Evolutionary conservation across 1,139 yeast genomes (phyloP), one percentile per base, ranked within the genome.

Genomic region (Arxiozyma telluris): DNA sequence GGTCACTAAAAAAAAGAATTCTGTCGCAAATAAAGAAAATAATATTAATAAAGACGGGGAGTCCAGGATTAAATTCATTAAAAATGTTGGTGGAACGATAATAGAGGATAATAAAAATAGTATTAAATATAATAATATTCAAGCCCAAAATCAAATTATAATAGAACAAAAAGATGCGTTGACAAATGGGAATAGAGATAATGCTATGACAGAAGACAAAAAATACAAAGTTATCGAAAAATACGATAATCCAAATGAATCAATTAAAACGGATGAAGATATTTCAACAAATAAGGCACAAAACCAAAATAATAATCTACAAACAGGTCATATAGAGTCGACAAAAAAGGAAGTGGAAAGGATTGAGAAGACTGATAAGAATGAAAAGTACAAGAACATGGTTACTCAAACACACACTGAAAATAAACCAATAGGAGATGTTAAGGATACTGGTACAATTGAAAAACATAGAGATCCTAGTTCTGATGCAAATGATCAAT

Each of bases 1-100:
- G 54, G 78, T 79, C 0, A 43, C 11, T 43, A 23, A 43, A 43
- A 22, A 43, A 17, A 43, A 43, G 17, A 23, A 43, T 12, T 15
- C 27, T 20, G 45, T 43, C 15, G 7, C 22, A 42, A 18, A 12
- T 20, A 22, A 42, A 42, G 44, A 20, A 42, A 20, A n/a, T 20
- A 9, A 20, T 20, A 22, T 12, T 34, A 15, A 34, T 34, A 34
- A 34, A 34, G 39, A 34, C 3, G n/a, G n/a, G 9, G n/a, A 15
- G 6, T 34, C 39, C n/a, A 34, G n/a, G 39, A 2, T 34, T 12
- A 34, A 34, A 15, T 12, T 34, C 12, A 12, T n/a, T 34, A 34
- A 34, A 2, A 34, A 34, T 15, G 8, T 34, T 34, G 39, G 39
- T 34, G 39, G n/a, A 34, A 15, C 6, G 12, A 34, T n/a, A 34